Evolutionary conservation across 2,329 filamentous ascomycete species (phyloP), one percentile per base, ranked within the genome.

Genomic region (Arthrobotrys sinensis): DNA sequence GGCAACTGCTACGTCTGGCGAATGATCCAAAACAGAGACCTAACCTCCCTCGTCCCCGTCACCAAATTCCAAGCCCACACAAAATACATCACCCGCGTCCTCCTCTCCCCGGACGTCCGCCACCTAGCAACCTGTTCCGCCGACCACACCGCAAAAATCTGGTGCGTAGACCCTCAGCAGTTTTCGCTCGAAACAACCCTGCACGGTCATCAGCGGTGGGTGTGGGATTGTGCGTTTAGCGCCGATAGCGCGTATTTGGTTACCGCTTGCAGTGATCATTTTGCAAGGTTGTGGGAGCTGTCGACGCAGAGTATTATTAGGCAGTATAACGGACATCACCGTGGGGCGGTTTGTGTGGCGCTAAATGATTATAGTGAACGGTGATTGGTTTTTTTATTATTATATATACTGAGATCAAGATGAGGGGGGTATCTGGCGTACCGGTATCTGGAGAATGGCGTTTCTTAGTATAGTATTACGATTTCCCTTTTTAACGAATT

Each of bases 1-100:
- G 96, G 96, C 81, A 96, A 96, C 82, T 94, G 98, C 80, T 99
- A 97, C 84, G 93, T 99, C 81, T 99, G 96, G 96, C 91, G 93
- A 80, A 92, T 99, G 83, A 89, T 94, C 79, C 94, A 97, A 82
- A 90, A 90, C 76, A 90, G 90, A 80, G 93, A 97, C 73, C 88
- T 92, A 77, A 97, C 94, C 34, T 91, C 93, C 80, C 91, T 97
- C 14, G 88, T 96, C 0, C 94, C 94, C 0, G 90, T 97, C 77
- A 95, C 93, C 73, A 93, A 93, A 80, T 97, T 97, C 87, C 90
- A 90, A 80, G 94, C 94, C 1, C 94, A 97, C 85, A 93, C 92
- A 81, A 93, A 95, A 81, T 97, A 96, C 85, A 95, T 97, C 82
- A 97, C 93, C 0, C 92, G 94, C 72, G 92, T 97, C 52, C 90